Conservation (phyloP, 345 rosid species). For the Gossypium turneri region DNA sequence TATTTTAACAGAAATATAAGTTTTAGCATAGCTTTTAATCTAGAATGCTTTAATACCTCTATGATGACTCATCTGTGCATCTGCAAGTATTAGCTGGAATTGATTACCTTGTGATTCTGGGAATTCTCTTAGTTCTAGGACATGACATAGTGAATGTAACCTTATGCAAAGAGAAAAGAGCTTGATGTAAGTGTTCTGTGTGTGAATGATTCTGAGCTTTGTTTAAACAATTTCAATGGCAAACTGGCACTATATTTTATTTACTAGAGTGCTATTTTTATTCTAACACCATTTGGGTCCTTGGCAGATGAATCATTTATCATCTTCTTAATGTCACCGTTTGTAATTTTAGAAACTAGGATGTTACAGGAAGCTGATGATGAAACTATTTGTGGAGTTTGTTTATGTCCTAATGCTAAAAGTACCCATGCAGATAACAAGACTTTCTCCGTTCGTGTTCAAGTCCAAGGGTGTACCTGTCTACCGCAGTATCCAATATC, state of each 20-base stretch:
- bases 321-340: not conserved
- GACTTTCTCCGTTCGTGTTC: conserved; percentile 36
- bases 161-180: not conserved
- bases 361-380: not conserved
- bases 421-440: conserved; percentile 36
- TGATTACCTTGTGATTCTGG: not conserved
- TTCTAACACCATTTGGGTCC: not conserved
- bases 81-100: not conserved
- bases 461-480: conserved; percentile 59
- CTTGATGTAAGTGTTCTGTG: not conserved
- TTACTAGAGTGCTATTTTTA: not conserved
- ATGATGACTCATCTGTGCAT: not conserved
- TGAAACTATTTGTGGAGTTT: conserved; percentile 4
- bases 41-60: not conserved
- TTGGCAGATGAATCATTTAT: too few species aligned
- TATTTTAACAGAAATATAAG: not conserved
- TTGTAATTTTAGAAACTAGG: not conserved
- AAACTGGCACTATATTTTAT: not conserved
- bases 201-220: not conserved
- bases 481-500: conserved; percentile 54
- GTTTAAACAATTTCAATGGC: not conserved
- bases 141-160: not conserved
- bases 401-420: not conserved
- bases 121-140: too few species aligned
- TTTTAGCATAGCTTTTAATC: not conserved